Base-by-base conservation (phyloP, 805 yeast genomes). In the Sungouiella blattae region DNA sequence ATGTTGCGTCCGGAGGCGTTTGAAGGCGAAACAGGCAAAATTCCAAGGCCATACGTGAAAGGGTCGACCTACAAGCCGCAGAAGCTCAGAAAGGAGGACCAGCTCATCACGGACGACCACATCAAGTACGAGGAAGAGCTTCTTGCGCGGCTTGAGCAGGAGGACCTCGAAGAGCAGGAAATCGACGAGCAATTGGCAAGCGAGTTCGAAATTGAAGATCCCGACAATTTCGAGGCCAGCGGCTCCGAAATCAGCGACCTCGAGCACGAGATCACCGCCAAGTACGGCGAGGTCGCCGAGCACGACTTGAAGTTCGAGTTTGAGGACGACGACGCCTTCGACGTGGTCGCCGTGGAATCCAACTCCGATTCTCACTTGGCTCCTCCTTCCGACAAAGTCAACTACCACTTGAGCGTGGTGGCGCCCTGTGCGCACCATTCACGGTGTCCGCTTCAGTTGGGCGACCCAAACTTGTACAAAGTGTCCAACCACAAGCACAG, bases 341-440 rank as follows among this genome's bases (percentile, higher is more conserved):
- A 61, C 11, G 50, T 61, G 4, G 32, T 58, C 6, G 54, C 53
- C 1, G 47, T 46, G 17, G 36, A 24, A 27, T 27, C 14, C 17
- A n/a, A 30, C 13, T 33, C 18, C n/a, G 6, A 17, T 11, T 4
- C 17, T 6, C n/a, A 18, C 11, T 11, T 11, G 3, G 17, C 26
- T 5, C 36, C 49, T 6, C 27, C 44, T 11, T 12, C 45, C 4
- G 59, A 55, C 23, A 50, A 58, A 23, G 62, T 61, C 28, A 59
- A 73, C 52, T 70, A 73, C 52, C 80, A 82, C 44, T 51, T 88
- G 33, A 73, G 74, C 26, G 70, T 91, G 6, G 53, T 91, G 13
- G 96, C 96, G 0, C 98, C 98, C 3, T 93, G 97, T 53, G 61
- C 91, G 1, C 97, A 93, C 55, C 96, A 87, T 50, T 76, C 80